Evolutionary conservation across 2,329 filamentous ascomycete genomes (phyloP), one percentile per base, ranked within the genome.

Genomic region (Zasmidium angulare): DNA sequence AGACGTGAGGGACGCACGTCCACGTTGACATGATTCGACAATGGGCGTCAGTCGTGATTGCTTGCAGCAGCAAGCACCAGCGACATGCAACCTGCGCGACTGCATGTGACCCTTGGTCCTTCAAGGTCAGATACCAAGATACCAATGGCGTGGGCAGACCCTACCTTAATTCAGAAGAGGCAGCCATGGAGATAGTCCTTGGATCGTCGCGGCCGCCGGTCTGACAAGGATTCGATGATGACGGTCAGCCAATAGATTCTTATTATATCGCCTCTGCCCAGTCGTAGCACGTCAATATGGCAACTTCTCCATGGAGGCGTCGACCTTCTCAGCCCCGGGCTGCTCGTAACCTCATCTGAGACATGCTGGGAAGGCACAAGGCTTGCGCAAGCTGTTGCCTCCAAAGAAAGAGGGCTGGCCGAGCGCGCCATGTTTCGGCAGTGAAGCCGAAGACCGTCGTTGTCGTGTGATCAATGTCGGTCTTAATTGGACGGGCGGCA

Each of bases 391-490:
- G 36, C 36, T 43, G 36, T 43, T 43, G 36, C 58, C 40, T 48
- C 51, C 20, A 23, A 53, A 24, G 21, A 46, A 52, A n/a, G 47
- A 50, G 46, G 46, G 51, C 49, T 56, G 40, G 46, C 55, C 58
- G 58, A 46, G 43, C 21, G 6, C 40, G 23, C 24, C 19, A 26
- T 29, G 51, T 52, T 50, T 62, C 59, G 59, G 57, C 54, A 58
- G 52, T 47, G 46, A 57, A 53, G 54, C 59, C 62, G 60, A 56
- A 52, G 56, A 48, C 55, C 52, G 58, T 49, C 21, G 24, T 40
- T 48, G 58, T 64, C 63, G 59, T 66, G 57, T 66, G 63, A 66
- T 65, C 61, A 60, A 40, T 23, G 29, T 51, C 50, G 24, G 36
- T 43, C 36, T 7, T 17, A 43, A 43, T 43, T 43, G 36, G 36